phyloP scores from a whole-genome alignment of 306 rosid genomes.

The Cucurbita argyrosperma region DNA sequence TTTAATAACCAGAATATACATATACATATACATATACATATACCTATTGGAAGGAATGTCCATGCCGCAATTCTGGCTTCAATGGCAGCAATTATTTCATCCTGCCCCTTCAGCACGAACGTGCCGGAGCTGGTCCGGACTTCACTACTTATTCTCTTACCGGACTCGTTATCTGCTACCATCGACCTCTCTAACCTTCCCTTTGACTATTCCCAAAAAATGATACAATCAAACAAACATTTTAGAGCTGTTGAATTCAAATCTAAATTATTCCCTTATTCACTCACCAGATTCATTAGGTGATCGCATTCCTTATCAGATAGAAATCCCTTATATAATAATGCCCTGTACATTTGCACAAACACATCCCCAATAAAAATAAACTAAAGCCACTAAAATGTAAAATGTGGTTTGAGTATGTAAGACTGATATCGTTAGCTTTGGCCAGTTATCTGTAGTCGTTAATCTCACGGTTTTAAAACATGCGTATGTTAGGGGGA shows the following conservation, averaged over 20 bases:
- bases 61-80: constrained; percentile 71
- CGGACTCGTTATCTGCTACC: constrained; percentile 95
- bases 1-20: too few species aligned
- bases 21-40: neutral
- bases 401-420: too few species aligned
- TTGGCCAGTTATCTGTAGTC: too few species aligned
- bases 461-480: too few species aligned
- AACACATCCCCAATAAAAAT: neutral
- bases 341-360: constrained; percentile 51
- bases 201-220: constrained; percentile 47
- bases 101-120: constrained; percentile 82
- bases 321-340: constrained; percentile 51
- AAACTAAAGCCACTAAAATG: neutral
- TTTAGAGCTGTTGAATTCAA: neutral
- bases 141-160: constrained; percentile 68
- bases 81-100: constrained; percentile 41
- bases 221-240: neutral
- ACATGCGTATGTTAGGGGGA: too few species aligned
- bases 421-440: too few species aligned
- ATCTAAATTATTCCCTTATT: neutral
- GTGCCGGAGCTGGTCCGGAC: constrained; percentile 95
- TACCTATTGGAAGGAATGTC: constrained; percentile 85
- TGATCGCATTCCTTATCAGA: constrained; percentile 78
- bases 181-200: constrained; percentile 75
- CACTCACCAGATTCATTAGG: constrained; percentile 42